Percentiles rank a stretch among this genome's conserved stretches.
Conservation (phyloP, 352 stramenopile species). For the Phytophthora multivora region DNA sequence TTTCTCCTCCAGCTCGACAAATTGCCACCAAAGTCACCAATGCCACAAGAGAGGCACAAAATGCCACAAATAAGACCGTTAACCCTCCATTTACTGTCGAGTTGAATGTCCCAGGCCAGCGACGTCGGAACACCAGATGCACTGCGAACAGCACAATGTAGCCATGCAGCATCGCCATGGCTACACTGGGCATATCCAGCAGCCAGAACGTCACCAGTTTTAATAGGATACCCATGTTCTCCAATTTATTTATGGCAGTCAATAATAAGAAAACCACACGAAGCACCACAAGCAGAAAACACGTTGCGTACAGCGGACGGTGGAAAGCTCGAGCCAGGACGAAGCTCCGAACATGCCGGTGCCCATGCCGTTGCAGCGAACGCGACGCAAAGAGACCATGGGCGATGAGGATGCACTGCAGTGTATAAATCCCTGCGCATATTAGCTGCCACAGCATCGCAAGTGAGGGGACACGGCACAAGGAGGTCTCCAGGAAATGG, state of each 20-base stretch:
- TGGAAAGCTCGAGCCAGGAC: constrained; percentile 36
- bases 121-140: constrained; percentile 20
- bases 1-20: constrained; percentile 1
- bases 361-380: constrained; percentile 13
- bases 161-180: constrained; percentile 24
- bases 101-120: constrained; percentile 19
- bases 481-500: constrained; percentile 9
- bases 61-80: constrained; percentile 16
- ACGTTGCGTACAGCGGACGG: constrained; percentile 27
- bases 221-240: not conserved
- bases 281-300: constrained; percentile 29
- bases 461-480: constrained; percentile 9
- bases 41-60: constrained; percentile 18
- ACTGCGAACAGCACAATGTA: constrained; percentile 45
- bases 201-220: constrained; percentile 37
- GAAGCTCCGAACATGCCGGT: constrained; percentile 11
- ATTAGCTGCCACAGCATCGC: constrained; percentile 31
- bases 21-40: constrained; percentile 24
- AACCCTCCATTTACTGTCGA: constrained; percentile 5
- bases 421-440: constrained; percentile 13
- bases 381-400: constrained; percentile 16
- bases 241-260: not conserved
- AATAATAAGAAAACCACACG: constrained; percentile 30
- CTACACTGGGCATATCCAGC: constrained; percentile 39
- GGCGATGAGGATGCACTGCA: constrained; percentile 12